Percentiles rank a stretch among this genome's conserved stretches.
Conservation (phyloP, 768 basidiomycete species). For the Phylloporus rhodoxanthus region DNA sequence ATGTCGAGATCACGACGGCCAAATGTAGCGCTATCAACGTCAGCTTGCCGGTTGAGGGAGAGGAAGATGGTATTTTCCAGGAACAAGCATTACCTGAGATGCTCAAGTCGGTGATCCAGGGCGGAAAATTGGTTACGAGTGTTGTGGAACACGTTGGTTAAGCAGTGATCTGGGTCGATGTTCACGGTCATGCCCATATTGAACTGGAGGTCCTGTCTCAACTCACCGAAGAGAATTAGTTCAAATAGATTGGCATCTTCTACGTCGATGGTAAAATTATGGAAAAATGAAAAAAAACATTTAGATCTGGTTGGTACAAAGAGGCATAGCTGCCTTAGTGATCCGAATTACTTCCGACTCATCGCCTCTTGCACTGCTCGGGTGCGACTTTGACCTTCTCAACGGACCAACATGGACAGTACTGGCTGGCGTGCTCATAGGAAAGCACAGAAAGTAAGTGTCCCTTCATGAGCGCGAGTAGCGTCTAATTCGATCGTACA, state of each 20-base stretch:
- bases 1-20: conserved; percentile 83
- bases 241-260: too few species aligned
- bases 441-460: conserved; percentile 49
- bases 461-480: conserved; percentile 1
- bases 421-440: conserved; percentile 71
- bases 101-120: conserved; percentile 76
- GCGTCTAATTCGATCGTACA: conserved; percentile 14
- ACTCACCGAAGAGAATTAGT: too few species aligned
- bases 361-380: background rate
- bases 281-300: too few species aligned
- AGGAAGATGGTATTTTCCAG: conserved; percentile 87
- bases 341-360: too few species aligned
- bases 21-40: conserved; percentile 94
- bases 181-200: too few species aligned
- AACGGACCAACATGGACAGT: conserved; percentile 51
- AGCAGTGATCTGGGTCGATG: background rate
- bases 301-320: too few species aligned
- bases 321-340: too few species aligned
- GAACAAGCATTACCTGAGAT: conserved; percentile 94
- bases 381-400: background rate
- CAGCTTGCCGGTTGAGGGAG: conserved; percentile 75
- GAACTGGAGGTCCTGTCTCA: too few species aligned
- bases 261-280: too few species aligned
- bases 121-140: conserved; percentile 81
- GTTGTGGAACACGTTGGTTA: conserved; percentile 83